Percentiles rank a stretch among this genome's conserved stretches.
phyloP scores from a whole-genome alignment of 169 alveolate genomes.

The Cryptosporidium sp. region DNA sequence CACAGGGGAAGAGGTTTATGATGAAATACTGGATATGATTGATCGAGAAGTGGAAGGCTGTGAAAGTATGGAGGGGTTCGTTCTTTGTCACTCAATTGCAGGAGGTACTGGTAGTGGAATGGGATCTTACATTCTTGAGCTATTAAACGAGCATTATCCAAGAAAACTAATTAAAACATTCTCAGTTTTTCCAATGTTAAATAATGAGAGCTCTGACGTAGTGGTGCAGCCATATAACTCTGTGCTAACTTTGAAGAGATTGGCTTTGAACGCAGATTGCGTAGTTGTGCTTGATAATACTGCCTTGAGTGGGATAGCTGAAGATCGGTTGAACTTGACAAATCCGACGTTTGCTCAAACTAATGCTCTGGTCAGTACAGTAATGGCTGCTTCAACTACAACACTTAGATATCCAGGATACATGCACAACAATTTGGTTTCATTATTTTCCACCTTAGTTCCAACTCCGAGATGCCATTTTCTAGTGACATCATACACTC shows the following conservation, averaged over 20 bases:
- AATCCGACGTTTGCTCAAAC: conserved; percentile 87
- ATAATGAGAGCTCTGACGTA: conserved; percentile 95
- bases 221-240: conserved; percentile 99
- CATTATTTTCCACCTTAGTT: conserved; percentile 96
- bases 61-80: conserved; percentile 97
- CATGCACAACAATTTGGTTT: conserved; percentile 96
- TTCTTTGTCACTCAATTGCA: conserved; percentile 97
- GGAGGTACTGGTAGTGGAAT: conserved; percentile 99
- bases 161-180: conserved; percentile 88
- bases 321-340: conserved; percentile 91
- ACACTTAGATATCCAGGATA: conserved; percentile 96
- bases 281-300: conserved; percentile 98
- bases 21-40: conserved; percentile 97
- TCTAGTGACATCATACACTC: conserved; percentile 98
- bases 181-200: conserved; percentile 94
- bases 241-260: conserved; percentile 91
- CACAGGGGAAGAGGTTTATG: conserved; percentile 93
- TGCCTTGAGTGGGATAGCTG: conserved; percentile 96
- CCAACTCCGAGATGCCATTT: conserved; percentile 99
- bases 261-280: conserved; percentile 94
- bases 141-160: conserved; percentile 95
- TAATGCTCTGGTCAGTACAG: conserved; percentile 86
- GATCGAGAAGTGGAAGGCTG: conserved; percentile 99
- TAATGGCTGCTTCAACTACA: conserved; percentile 95
- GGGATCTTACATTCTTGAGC: conserved; percentile 97